A percentile compares a stretch with the other conserved stretches of the same genome.
These are phyloP conservation scores for Talaromyces proteolyticus DNA, from an alignment of 495 filamentous ascomycete genomes.

Conservation along the genomic window DNA sequence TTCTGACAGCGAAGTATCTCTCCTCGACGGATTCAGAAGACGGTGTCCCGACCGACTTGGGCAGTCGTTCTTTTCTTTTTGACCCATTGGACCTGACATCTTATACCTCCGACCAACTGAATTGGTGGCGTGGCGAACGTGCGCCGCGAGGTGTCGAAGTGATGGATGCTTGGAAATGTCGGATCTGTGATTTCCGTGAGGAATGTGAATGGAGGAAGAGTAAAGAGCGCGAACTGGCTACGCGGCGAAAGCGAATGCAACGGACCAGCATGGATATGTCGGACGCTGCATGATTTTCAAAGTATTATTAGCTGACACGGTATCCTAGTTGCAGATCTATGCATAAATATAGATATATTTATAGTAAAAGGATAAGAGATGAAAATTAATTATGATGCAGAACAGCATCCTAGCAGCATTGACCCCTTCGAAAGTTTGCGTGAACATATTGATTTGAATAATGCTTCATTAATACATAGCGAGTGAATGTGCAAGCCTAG, in stretches of 20 bases:
- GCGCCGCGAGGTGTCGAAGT: slow-evolving; percentile 74
- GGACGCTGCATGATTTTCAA: background rate
- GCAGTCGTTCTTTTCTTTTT: slow-evolving; percentile 63
- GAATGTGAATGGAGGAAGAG: slow-evolving; percentile 50
- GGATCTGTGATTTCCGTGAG: slow-evolving; percentile 56
- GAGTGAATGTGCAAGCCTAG: too few relatives aligned
- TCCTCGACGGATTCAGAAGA: slow-evolving; percentile 25
- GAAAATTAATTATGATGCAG: too few relatives aligned
- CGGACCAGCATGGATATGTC: slow-evolving; percentile 5
- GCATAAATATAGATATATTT: too few relatives aligned
- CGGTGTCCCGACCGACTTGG: slow-evolving; percentile 41
- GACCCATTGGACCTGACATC: slow-evolving; percentile 52
- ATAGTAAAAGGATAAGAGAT: too few relatives aligned
- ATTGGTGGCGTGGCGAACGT: slow-evolving; percentile 83
- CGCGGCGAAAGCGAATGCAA: slow-evolving; percentile 14
- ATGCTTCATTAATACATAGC: too few relatives aligned
- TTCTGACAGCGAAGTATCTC: slow-evolving; percentile 39
- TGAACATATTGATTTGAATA: too few relatives aligned
- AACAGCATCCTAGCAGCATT: too few relatives aligned
- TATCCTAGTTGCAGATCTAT: too few relatives aligned
- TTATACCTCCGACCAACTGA: slow-evolving; percentile 65
- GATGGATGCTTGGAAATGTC: slow-evolving; percentile 89
- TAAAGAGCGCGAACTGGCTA: slow-evolving; percentile 41
- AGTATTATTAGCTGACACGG: too few relatives aligned
- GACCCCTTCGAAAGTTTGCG: too few relatives aligned